These are phyloP conservation scores for Debaryomyces coudertii DNA, from an alignment of 1,139 yeast genomes.

Conservation along the genomic window DNA sequence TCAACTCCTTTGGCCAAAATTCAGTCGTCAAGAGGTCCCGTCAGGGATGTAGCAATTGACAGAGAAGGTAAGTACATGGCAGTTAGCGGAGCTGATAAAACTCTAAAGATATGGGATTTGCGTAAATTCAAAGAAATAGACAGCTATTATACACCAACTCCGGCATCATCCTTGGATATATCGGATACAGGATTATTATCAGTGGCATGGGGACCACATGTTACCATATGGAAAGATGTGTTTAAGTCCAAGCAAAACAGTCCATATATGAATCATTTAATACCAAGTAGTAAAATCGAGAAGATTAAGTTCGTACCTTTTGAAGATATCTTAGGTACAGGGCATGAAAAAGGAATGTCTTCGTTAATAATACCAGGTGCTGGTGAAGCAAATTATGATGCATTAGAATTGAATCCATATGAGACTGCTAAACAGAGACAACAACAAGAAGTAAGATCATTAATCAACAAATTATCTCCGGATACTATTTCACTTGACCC, in stretches of 20 bases:
- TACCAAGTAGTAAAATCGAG: conserved; percentile 76
- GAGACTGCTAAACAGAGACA: conserved; percentile 93
- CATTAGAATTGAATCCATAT: conserved; percentile 90
- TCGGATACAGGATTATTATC: conserved; percentile 88
- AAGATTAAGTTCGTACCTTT: conserved; percentile 82
- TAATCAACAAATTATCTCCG: conserved; percentile 87
- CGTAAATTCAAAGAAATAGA: conserved; percentile 80
- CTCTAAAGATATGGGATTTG: conserved; percentile 91
- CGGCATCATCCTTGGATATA: conserved; percentile 76
- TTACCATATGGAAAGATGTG: conserved; percentile 83
- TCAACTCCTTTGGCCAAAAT: conserved; percentile 83
- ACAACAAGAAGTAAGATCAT: conserved; percentile 83
- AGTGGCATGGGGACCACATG: conserved; percentile 94
- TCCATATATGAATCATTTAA: conserved; percentile 90
- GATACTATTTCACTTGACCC: conserved; percentile 95
- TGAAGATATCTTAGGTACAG: conserved; percentile 92
- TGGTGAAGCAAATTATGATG: conserved; percentile 98
- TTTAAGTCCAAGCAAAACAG: conserved; percentile 60
- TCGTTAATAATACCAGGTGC: conserved; percentile 92
- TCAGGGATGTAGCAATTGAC: conserved; percentile 82
- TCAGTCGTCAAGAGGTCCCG: conserved; percentile 82
- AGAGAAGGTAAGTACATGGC: conserved; percentile 96
- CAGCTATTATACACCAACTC: conserved; percentile 79
- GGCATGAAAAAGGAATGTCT: conserved; percentile 77
- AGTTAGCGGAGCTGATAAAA: conserved; percentile 84